Evolutionary conservation across 129 eudicot genomes (phyloP).

Genomic region (Solidago caesia): DNA sequence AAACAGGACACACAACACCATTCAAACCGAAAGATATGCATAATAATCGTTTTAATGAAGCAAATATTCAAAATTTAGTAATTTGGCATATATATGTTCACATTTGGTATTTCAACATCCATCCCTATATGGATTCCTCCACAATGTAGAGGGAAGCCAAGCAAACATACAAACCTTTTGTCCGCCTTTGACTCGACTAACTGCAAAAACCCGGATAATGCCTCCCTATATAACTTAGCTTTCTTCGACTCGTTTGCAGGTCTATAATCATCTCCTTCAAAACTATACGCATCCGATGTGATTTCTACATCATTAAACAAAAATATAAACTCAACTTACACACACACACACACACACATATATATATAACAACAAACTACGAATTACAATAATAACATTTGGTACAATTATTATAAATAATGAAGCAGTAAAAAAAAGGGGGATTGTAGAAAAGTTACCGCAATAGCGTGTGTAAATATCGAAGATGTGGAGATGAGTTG

Average conservation of each 20-base stretch:
- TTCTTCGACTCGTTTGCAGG: conserved; percentile 47
- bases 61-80: too few species aligned
- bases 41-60: too few species aligned
- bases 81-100: too few species aligned
- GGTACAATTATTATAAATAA: not conserved
- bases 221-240: conserved; percentile 48
- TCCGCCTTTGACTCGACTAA: conserved; percentile 42
- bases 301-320: conserved; percentile 40
- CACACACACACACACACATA: not conserved
- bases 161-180: conserved; percentile 45
- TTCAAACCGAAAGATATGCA: too few species aligned
- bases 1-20: too few species aligned
- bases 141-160: too few species aligned
- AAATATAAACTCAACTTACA: not conserved
- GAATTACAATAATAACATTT: not conserved
- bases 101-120: too few species aligned
- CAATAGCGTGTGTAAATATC: conserved; percentile 37
- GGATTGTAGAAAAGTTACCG: conserved; percentile 20
- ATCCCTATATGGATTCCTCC: too few species aligned
- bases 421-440: too few species aligned
- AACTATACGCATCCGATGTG: conserved; percentile 36
- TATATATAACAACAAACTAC: not conserved
- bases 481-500: conserved; percentile 26
- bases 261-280: conserved; percentile 38
- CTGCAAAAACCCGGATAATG: conserved; percentile 45